Percentiles rank a stretch among this genome's conserved stretches.
Evolutionary conservation across 495 filamentous ascomycete species (phyloP).

Genomic region (Extremus antarcticus): DNA sequence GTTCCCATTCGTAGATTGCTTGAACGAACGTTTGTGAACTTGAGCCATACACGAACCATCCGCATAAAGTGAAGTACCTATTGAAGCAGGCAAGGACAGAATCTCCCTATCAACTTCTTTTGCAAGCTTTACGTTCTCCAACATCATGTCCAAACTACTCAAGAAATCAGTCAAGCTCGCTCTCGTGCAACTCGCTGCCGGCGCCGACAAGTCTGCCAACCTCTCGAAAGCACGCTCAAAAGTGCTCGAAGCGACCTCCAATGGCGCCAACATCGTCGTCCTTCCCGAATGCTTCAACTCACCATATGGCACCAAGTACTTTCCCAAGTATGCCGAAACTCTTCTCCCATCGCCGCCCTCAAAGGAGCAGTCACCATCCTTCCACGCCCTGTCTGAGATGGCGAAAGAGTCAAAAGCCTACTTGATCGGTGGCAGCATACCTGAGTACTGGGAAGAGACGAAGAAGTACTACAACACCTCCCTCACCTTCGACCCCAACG

Average conservation of each 20-base stretch:
- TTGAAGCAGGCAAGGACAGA: background rate
- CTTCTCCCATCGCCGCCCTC: slow-evolving; percentile 71
- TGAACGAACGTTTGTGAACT: too few relatives aligned
- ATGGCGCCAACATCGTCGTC: slow-evolving; percentile 63
- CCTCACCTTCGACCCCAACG: slow-evolving; percentile 67
- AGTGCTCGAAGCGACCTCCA: slow-evolving; percentile 65
- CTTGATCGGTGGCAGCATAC: slow-evolving; percentile 86
- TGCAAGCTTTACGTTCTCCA: background rate
- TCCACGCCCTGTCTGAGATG: slow-evolving; percentile 69
- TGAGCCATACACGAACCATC: too few relatives aligned
- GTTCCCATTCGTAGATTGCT: background rate
- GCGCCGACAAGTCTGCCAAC: slow-evolving; percentile 74
- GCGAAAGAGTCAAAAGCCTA: slow-evolving; percentile 65
- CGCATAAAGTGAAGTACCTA: too few relatives aligned
- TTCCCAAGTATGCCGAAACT: slow-evolving; percentile 82
- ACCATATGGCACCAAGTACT: slow-evolving; percentile 85
- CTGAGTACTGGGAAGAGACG: slow-evolving; percentile 53
- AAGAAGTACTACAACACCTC: slow-evolving; percentile 87
- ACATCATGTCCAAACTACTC: slow-evolving; percentile 32
- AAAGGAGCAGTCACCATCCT: slow-evolving; percentile 60
- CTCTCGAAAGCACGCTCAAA: slow-evolving; percentile 68
- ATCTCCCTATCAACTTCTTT: too few relatives aligned
- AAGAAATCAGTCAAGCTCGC: slow-evolving; percentile 34
- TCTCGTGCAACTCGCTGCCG: slow-evolving; percentile 35
- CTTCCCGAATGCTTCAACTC: slow-evolving; percentile 91